phyloP scores from a whole-genome alignment of 495 filamentous ascomycete species.

The Aspergillus nanangensis region DNA sequence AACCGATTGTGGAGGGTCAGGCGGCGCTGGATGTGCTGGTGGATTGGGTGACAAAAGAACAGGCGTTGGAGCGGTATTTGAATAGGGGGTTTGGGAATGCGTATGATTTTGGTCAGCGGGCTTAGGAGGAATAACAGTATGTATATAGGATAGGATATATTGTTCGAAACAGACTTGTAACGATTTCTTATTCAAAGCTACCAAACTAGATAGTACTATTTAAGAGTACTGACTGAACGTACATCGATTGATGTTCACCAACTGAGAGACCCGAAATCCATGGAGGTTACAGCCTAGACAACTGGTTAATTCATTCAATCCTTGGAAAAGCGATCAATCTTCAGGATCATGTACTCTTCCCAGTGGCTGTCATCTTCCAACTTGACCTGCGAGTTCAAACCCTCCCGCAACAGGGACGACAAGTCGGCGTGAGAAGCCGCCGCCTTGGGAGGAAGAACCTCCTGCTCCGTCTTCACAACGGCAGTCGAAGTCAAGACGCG shows the following conservation, averaged over 20 bases:
- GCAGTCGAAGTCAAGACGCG: conserved; percentile 23
- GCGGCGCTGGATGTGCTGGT: conserved; percentile 37
- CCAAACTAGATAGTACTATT: too few species aligned
- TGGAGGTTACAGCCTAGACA: not conserved
- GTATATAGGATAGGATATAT: not conserved
- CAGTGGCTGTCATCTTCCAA: conserved; percentile 5
- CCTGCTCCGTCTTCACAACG: conserved; percentile 14
- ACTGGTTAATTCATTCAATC: not conserved
- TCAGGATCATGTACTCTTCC: conserved; percentile 12
- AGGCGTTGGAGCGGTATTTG: conserved; percentile 32
- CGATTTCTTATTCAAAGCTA: not conserved
- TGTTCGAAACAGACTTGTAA: not conserved
- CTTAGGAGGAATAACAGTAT: not conserved
- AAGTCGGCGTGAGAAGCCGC: not conserved
- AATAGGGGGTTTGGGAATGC: conserved; percentile 44
- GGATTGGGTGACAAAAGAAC: conserved; percentile 32
- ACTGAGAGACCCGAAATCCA: not conserved
- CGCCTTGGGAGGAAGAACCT: conserved; percentile 16
- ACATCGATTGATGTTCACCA: not conserved
- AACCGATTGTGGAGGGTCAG: conserved; percentile 26
- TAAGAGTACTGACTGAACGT: too few species aligned
- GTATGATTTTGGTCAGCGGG: conserved; percentile 43
- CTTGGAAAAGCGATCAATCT: conserved; percentile 9
- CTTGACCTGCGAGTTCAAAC: conserved; percentile 1
- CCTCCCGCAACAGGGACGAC: not conserved